Percentiles rank a stretch among this genome's conserved stretches.
phyloP scores from a whole-genome alignment of 202 grass and related monocot species.

The Alloteropsis angusta region DNA sequence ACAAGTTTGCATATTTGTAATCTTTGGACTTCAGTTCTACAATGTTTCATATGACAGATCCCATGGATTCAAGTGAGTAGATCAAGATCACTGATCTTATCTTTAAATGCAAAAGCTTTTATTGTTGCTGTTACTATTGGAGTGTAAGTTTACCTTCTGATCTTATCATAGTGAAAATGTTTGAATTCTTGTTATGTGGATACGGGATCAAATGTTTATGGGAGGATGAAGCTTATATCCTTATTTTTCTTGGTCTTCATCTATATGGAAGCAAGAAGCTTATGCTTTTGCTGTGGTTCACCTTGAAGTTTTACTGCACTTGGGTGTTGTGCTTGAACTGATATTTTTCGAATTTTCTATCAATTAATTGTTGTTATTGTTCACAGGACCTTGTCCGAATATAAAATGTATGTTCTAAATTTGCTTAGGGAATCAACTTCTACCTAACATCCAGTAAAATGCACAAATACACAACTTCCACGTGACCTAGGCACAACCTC shows the following conservation, averaged over 20 bases:
- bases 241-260: neutral
- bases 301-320: neutral
- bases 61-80: constrained; percentile 27
- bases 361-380: neutral
- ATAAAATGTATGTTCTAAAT: constrained; percentile 2
- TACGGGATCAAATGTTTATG: neutral
- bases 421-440: neutral
- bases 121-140: constrained; percentile 1
- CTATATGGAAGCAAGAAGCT: neutral
- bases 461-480: neutral
- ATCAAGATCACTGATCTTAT: constrained; percentile 28
- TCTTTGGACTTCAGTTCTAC: neutral
- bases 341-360: neutral
- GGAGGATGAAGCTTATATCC: neutral
- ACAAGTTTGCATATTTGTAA: neutral
- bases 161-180: neutral
- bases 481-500: no score
- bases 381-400: neutral
- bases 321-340: neutral
- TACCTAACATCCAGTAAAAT: neutral
- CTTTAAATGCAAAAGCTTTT: constrained; percentile 7
- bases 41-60: constrained; percentile 8
- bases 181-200: neutral
- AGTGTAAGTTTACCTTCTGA: constrained; percentile 14
- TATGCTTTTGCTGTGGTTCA: neutral